Evolutionary conservation across 1,139 yeast species (phyloP).

Genomic region (Taiozyma sp.): DNA sequence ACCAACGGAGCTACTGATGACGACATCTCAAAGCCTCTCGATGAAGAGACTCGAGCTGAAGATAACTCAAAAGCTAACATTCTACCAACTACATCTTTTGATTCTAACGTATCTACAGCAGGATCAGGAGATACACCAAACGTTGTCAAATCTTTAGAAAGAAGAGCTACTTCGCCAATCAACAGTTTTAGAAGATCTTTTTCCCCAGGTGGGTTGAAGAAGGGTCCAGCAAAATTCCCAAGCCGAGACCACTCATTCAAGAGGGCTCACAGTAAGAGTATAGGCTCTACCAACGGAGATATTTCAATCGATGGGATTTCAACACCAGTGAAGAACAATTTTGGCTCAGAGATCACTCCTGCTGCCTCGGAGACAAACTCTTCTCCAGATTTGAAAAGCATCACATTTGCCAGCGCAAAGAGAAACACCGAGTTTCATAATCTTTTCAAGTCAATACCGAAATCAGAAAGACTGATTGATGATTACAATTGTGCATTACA

Average conservation of each 20-base stretch:
- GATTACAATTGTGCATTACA: slow-evolving; percentile 70
- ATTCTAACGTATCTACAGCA: neutral
- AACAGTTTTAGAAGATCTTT: neutral
- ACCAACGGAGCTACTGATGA: neutral
- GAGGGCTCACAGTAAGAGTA: neutral
- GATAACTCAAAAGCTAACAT: neutral
- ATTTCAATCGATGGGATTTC: neutral
- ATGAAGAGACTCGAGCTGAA: neutral
- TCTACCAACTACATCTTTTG: neutral
- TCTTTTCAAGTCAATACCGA: slow-evolving; percentile 50
- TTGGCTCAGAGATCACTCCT: slow-evolving; percentile 4
- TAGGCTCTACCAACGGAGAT: slow-evolving; percentile 1
- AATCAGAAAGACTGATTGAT: slow-evolving; percentile 49
- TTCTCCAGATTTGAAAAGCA: slow-evolving; percentile 21
- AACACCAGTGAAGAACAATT: slow-evolving; percentile 2
- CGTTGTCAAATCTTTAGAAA: no score
- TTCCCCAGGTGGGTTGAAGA: neutral
- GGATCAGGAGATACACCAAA: neutral
- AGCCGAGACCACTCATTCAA: neutral
- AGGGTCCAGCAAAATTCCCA: neutral
- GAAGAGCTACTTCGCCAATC: neutral
- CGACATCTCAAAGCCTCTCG: neutral
- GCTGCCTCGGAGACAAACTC: slow-evolving; percentile 2
- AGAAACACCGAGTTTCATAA: slow-evolving; percentile 60
- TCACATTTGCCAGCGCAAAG: slow-evolving; percentile 33